Conservation (phyloP, 1,284 basidiomycete genomes). For the Tremellales sp. region DNA sequence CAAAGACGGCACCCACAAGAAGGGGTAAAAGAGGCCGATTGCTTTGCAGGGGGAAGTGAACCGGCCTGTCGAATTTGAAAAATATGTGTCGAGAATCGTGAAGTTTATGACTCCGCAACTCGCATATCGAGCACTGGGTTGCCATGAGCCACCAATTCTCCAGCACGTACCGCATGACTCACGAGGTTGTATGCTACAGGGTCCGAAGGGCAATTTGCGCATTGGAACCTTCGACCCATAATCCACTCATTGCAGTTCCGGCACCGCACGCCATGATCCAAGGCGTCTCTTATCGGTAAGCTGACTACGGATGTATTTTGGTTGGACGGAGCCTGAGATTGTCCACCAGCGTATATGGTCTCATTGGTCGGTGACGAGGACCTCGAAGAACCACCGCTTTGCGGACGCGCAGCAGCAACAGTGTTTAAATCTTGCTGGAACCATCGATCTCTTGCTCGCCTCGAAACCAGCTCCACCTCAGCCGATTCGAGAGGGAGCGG, state of each 20-base stretch:
- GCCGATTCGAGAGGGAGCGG: constrained; percentile 70
- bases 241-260: constrained; percentile 45
- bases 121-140: constrained; percentile 69
- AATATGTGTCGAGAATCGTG: constrained; percentile 82
- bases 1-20: constrained; percentile 48
- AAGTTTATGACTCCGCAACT: constrained; percentile 66
- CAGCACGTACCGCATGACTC: constrained; percentile 3
- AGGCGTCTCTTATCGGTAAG: constrained; percentile 24
- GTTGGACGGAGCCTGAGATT: background rate
- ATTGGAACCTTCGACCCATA: constrained; percentile 47
- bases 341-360: constrained; percentile 37
- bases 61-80: constrained; percentile 74
- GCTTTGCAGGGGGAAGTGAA: constrained; percentile 65
- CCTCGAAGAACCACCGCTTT: constrained; percentile 20
- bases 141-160: background rate
- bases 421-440: constrained; percentile 64
- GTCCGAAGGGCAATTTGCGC: constrained; percentile 48
- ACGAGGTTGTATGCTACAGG: constrained; percentile 46
- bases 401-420: constrained; percentile 21
- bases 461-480: constrained; percentile 69
- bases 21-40: constrained; percentile 61
- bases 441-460: constrained; percentile 70
- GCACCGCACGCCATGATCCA: constrained; percentile 42
- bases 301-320: background rate
- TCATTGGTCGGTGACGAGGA: constrained; percentile 43